A percentile compares a stretch with the other conserved stretches of the same genome.
These are phyloP conservation scores for Dichotomocladium elegans DNA, from an alignment of 371 early-diverging fungal species.

Conservation along the genomic window DNA sequence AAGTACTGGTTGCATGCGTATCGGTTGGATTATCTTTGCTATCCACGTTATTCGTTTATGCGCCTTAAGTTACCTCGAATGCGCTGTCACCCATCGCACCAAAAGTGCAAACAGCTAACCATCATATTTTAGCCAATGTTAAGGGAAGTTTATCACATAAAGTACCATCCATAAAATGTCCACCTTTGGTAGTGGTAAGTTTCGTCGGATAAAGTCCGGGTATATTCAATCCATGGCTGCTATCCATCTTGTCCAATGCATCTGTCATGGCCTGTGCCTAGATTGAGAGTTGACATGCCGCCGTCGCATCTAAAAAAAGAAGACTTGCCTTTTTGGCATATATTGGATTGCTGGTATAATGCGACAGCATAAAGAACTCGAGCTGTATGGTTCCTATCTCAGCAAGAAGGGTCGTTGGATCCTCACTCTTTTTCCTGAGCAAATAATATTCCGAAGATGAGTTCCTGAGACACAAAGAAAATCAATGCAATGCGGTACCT, in stretches of 20 bases:
- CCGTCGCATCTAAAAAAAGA: too few species aligned
- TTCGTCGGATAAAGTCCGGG: conserved; percentile 51
- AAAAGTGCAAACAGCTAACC: conserved; percentile 25
- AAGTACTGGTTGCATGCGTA: conserved; percentile 68
- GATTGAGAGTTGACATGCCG: too few species aligned
- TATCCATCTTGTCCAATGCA: conserved; percentile 30
- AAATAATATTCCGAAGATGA: too few species aligned
- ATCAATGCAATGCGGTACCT: too few species aligned
- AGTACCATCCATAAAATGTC: conserved; percentile 34
- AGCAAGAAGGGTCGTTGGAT: conserved; percentile 47
- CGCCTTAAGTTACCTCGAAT: too few species aligned
- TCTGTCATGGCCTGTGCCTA: conserved; percentile 52
- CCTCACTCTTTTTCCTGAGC: not conserved
- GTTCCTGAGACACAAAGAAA: too few species aligned
- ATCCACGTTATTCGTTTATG: too few species aligned
- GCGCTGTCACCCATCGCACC: conserved; percentile 54
- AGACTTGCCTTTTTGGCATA: conserved; percentile 62
- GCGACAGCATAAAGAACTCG: conserved; percentile 78
- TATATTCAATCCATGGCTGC: conserved; percentile 39
- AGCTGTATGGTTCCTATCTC: conserved; percentile 85
- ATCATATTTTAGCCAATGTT: not conserved
- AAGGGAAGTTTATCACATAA: not conserved
- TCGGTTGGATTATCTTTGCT: too few species aligned
- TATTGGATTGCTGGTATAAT: conserved; percentile 61
- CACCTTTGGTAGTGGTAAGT: conserved; percentile 34